Evolutionary conservation across 2,329 filamentous ascomycete species (phyloP).

Genomic region (Venturia pyrina): DNA sequence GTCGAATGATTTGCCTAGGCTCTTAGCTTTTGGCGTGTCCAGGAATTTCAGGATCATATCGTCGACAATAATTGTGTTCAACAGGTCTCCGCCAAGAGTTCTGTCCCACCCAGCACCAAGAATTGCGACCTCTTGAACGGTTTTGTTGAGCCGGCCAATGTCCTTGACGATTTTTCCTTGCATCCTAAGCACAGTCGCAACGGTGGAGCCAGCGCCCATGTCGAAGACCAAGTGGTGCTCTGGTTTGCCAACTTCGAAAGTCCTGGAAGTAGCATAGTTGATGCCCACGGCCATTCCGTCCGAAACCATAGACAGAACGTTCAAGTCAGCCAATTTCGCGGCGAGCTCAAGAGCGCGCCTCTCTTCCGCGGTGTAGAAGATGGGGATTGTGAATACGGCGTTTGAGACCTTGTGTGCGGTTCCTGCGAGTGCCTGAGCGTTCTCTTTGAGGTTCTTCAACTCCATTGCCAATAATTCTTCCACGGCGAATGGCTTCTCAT

Average conservation of each 20-base stretch:
- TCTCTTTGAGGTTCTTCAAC: slow-evolving; percentile 79
- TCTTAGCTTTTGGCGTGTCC: slow-evolving; percentile 49
- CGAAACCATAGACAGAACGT: slow-evolving; percentile 73
- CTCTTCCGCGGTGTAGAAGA: slow-evolving; percentile 86
- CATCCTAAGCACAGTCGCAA: slow-evolving; percentile 81
- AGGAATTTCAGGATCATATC: slow-evolving; percentile 73
- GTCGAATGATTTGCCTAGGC: slow-evolving; percentile 49
- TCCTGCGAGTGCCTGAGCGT: slow-evolving; percentile 75
- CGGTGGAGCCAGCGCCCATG: slow-evolving; percentile 93
- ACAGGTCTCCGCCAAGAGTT: slow-evolving; percentile 76
- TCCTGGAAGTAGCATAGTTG: slow-evolving; percentile 87
- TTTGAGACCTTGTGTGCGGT: slow-evolving; percentile 65
- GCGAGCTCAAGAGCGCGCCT: slow-evolving; percentile 76
- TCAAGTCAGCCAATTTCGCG: slow-evolving; percentile 78
- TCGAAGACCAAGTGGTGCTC: slow-evolving; percentile 93
- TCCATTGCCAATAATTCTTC: slow-evolving; percentile 97
- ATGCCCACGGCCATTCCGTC: slow-evolving; percentile 88
- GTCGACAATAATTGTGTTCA: slow-evolving; percentile 81
- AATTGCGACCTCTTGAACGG: slow-evolving; percentile 87
- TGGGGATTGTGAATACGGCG: slow-evolving; percentile 77
- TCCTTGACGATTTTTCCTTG: slow-evolving; percentile 86
- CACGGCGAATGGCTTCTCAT: slow-evolving; percentile 55
- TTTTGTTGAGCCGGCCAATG: slow-evolving; percentile 89
- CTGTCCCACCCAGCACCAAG: slow-evolving; percentile 81
- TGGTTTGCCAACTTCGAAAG: slow-evolving; percentile 78